Evolutionary conservation across 768 basidiomycete species (phyloP).

Genomic region (Lepiota brunneoincarnata): DNA sequence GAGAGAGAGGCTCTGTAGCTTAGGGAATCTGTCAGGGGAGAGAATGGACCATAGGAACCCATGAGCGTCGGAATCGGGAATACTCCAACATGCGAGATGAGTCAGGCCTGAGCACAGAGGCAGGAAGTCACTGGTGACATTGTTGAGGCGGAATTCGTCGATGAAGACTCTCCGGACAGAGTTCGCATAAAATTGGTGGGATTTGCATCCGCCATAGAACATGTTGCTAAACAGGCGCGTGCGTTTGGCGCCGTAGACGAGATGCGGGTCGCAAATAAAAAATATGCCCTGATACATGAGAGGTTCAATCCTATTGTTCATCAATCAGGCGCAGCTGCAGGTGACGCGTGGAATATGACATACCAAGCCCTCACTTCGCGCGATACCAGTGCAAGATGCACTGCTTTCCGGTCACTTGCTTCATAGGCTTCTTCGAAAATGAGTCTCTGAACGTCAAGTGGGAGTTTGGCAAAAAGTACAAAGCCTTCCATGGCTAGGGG

Average conservation of each 20-base stretch:
- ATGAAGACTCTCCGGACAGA: neutral
- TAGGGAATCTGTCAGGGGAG: neutral
- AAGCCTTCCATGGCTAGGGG: conserved; percentile 2
- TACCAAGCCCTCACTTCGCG: conserved; percentile 7
- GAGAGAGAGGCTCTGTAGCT: conserved; percentile 6
- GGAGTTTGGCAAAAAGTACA: neutral
- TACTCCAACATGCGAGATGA: conserved; percentile 5
- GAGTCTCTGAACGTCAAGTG: neutral
- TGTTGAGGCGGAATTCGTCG: neutral
- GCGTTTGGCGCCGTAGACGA: no score
- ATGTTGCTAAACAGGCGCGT: neutral
- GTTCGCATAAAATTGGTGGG: conserved; percentile 1
- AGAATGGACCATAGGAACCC: conserved; percentile 2
- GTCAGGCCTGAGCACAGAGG: conserved; percentile 1
- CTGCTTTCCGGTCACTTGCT: neutral
- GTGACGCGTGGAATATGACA: no score
- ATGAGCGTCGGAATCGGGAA: neutral
- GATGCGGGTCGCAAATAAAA: no score
- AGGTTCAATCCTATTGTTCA: conserved; percentile 7
- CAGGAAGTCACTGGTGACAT: neutral
- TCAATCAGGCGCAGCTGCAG: no score
- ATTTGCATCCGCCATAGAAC: neutral
- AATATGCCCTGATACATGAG: conserved; percentile 9
- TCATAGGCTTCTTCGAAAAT: conserved; percentile 11
- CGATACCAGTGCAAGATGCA: conserved; percentile 3